These are phyloP conservation scores for Prosopis cineraria DNA, from an alignment of 306 rosid species.

Conservation along the genomic window DNA sequence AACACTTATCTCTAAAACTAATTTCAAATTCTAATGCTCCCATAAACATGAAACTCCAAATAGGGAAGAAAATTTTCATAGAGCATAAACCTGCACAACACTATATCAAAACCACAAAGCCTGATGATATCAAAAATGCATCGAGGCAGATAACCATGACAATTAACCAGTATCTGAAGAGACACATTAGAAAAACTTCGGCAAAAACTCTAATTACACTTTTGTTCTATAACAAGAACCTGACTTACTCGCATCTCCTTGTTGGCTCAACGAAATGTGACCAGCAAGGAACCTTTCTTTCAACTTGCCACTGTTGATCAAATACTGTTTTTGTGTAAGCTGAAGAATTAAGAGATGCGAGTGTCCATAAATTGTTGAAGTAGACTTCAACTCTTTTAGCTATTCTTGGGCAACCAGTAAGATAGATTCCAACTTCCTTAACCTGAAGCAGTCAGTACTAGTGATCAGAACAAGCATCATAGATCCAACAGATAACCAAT, in stretches of 20 bases:
- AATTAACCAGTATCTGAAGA: slow-evolving; percentile 22
- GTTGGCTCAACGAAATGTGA: slow-evolving; percentile 64
- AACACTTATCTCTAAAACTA: background rate
- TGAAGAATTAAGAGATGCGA: slow-evolving; percentile 62
- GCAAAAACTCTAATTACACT: slow-evolving; percentile 1
- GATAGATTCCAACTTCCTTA: slow-evolving; percentile 91
- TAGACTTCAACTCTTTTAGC: slow-evolving; percentile 70
- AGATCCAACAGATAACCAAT: slow-evolving; percentile 3
- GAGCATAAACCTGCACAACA: slow-evolving; percentile 9
- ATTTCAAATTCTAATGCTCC: background rate
- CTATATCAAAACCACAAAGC: background rate
- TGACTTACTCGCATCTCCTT: slow-evolving; percentile 74
- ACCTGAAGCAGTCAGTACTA: slow-evolving; percentile 54
- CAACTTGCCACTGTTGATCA: slow-evolving; percentile 83
- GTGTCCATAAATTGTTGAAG: slow-evolving; percentile 80
- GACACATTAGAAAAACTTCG: background rate
- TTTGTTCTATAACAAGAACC: slow-evolving; percentile 11
- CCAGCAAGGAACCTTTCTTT: slow-evolving; percentile 94
- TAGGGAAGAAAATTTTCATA: slow-evolving; percentile 6
- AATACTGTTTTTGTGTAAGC: slow-evolving; percentile 59
- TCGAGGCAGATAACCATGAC: background rate
- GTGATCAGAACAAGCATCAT: slow-evolving; percentile 27
- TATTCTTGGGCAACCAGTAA: slow-evolving; percentile 68
- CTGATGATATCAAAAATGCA: slow-evolving; percentile 21
- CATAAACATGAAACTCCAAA: background rate